Conservation (phyloP, 345 rosid genomes). For the Anastatica hierochuntica region DNA sequence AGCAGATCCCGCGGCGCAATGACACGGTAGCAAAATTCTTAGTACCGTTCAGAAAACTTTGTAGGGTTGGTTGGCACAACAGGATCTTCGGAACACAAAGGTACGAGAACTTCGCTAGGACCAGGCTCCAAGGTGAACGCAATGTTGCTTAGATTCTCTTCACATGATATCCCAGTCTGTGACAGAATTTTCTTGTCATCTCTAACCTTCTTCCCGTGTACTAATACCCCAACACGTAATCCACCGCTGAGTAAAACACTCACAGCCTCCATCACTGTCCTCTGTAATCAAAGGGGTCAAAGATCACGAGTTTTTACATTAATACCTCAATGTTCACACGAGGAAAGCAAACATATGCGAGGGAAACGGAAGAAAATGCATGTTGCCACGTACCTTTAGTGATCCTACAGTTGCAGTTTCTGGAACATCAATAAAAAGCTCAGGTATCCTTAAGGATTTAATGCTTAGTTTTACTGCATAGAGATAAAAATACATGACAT, state of each 20-base stretch:
- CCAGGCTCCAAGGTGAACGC: slow-evolving; percentile 72
- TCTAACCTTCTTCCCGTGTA: slow-evolving; percentile 72
- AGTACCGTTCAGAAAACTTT: slow-evolving; percentile 43
- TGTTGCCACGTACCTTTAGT: slow-evolving; percentile 21
- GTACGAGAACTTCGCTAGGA: slow-evolving; percentile 27
- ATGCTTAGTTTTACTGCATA: slow-evolving; percentile 87
- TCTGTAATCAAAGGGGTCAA: slow-evolving; percentile 33
- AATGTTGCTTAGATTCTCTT: slow-evolving; percentile 45
- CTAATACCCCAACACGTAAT: slow-evolving; percentile 59
- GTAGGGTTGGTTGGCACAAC: slow-evolving; percentile 26
- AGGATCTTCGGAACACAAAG: slow-evolving; percentile 39
- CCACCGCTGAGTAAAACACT: slow-evolving; percentile 62
- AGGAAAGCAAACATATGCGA: slow-evolving; percentile 1
- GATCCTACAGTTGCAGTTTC: slow-evolving; percentile 65
- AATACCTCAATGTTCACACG: slow-evolving; percentile 2
- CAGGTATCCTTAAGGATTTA: slow-evolving; percentile 87
- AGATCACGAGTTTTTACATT: not conserved
- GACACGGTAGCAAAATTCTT: slow-evolving; percentile 7
- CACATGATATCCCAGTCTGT: slow-evolving; percentile 55
- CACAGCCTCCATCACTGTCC: slow-evolving; percentile 65
- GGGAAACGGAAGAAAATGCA: not conserved
- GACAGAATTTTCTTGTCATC: slow-evolving; percentile 66
- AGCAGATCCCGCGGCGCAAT: slow-evolving; percentile 19
- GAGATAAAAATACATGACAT: slow-evolving; percentile 26
- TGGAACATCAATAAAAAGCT: slow-evolving; percentile 81